Conservation (phyloP, 768 basidiomycete species). For the Russula emetica region DNA sequence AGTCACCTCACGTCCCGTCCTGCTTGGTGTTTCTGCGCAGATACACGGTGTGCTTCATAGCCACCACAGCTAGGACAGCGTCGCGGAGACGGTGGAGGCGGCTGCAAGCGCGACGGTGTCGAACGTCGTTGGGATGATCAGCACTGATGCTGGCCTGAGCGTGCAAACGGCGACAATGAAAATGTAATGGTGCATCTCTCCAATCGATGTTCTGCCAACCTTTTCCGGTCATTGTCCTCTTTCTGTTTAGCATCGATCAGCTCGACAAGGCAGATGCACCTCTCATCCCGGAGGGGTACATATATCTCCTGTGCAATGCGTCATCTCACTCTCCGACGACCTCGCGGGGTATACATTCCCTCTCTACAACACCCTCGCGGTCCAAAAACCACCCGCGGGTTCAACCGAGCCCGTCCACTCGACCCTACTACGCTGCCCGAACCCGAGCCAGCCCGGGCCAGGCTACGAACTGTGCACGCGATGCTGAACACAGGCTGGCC, state of each 20-base stretch:
- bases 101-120: conserved; percentile 80
- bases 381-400: conserved; percentile 56
- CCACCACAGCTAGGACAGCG: too few relatives aligned
- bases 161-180: conserved; percentile 77
- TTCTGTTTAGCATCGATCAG: conserved; percentile 79
- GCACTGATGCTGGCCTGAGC: conserved; percentile 63
- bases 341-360: conserved; percentile 70
- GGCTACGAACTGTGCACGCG: too few relatives aligned
- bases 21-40: conserved; percentile 75
- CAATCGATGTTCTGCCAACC: conserved; percentile 5
- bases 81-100: conserved; percentile 79
- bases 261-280: conserved; percentile 96
- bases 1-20: conserved; percentile 85
- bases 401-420: conserved; percentile 65
- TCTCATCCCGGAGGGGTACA: conserved; percentile 86
- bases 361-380: conserved; percentile 63
- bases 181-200: conserved; percentile 70
- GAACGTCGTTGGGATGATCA: conserved; percentile 84
- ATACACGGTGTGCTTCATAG: conserved; percentile 87
- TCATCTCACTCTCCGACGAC: conserved; percentile 82
- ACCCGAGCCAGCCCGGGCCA: too few relatives aligned
- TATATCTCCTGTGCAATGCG: conserved; percentile 91
- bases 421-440: too few relatives aligned
- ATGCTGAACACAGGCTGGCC: too few relatives aligned
- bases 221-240: background rate